phyloP scores from a whole-genome alignment of 345 rosid species.

The Linum trigynum region DNA sequence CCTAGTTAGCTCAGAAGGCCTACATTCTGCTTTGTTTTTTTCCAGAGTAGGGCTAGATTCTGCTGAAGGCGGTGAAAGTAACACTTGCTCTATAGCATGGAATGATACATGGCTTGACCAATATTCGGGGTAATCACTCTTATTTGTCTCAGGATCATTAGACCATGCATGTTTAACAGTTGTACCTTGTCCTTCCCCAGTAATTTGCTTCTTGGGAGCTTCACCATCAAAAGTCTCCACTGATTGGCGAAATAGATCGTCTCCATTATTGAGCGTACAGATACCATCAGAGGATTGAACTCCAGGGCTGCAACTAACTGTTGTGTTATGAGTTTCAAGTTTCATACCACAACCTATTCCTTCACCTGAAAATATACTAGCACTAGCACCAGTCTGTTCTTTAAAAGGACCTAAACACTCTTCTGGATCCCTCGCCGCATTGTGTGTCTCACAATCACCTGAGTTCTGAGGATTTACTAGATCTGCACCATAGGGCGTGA shows the following conservation, averaged over 20 bases:
- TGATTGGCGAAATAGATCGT: constrained; percentile 17
- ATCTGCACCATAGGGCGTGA: constrained; percentile 14
- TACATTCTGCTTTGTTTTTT: constrained; percentile 14
- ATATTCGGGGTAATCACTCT: constrained; percentile 22
- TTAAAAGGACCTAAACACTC: constrained; percentile 15
- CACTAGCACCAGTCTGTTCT: constrained; percentile 12
- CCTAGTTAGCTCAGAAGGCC: constrained; percentile 15
- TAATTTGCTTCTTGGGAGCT: constrained; percentile 21
- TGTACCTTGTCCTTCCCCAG: constrained; percentile 17
- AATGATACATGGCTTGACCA: constrained; percentile 32
- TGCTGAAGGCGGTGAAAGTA: constrained; percentile 32
- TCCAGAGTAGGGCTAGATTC: constrained; percentile 15
- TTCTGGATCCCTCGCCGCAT: constrained; percentile 12
- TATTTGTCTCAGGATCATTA: constrained; percentile 19
- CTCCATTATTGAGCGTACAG: constrained; percentile 15
- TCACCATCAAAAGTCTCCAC: constrained; percentile 19
- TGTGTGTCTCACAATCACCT: constrained; percentile 12
- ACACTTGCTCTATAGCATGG: constrained; percentile 24
- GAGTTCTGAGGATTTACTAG: constrained; percentile 20
- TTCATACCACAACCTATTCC: constrained; percentile 16
- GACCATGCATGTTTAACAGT: constrained; percentile 15
- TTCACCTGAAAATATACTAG: constrained; percentile 12
- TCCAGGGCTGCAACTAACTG: constrained; percentile 14
- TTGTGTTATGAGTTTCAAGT: constrained; percentile 13
- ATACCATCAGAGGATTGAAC: constrained; percentile 17